These are phyloP conservation scores for Cystofilobasidium macerans DNA, from an alignment of 768 basidiomycete genomes.

Conservation along the genomic window DNA sequence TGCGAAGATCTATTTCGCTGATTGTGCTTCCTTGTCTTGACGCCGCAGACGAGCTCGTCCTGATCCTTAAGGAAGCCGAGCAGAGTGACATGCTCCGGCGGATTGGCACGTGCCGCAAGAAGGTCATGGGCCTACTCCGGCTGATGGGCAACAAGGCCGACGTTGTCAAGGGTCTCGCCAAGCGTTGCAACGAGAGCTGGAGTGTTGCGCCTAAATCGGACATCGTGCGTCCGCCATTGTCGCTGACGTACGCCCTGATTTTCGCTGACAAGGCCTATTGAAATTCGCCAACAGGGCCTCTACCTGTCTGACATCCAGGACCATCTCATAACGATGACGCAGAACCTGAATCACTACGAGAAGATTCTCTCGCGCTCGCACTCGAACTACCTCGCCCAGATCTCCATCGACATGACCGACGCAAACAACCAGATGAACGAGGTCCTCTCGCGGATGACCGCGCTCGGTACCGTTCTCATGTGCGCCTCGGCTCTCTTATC, in stretches of 20 bases:
- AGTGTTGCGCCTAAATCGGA: slow-evolving; percentile 94
- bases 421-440: slow-evolving; percentile 99
- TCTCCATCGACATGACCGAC: slow-evolving; percentile 94
- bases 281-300: slow-evolving; percentile 53
- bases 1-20: too few species aligned
- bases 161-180: slow-evolving; percentile 95
- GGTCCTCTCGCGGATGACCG: slow-evolving; percentile 54
- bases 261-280: not conserved
- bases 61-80: slow-evolving; percentile 89
- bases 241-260: not conserved
- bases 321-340: slow-evolving; percentile 96
- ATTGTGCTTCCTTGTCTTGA: not conserved
- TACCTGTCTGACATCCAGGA: slow-evolving; percentile 96
- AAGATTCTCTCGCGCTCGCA: slow-evolving; percentile 98
- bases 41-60: slow-evolving; percentile 26
- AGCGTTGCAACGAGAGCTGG: slow-evolving; percentile 44
- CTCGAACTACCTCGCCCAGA: slow-evolving; percentile 97
- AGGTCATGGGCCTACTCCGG: slow-evolving; percentile 93
- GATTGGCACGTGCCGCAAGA: slow-evolving; percentile 96
- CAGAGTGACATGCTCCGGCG: slow-evolving; percentile 96
- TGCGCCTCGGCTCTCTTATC: slow-evolving; percentile 39
- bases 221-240: slow-evolving; percentile 44
- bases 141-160: slow-evolving; percentile 99
- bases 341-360: slow-evolving; percentile 95
- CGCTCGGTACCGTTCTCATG: slow-evolving; percentile 85